Conservation (phyloP, 768 basidiomycete genomes). For the Lactarius sanguifluus region DNA sequence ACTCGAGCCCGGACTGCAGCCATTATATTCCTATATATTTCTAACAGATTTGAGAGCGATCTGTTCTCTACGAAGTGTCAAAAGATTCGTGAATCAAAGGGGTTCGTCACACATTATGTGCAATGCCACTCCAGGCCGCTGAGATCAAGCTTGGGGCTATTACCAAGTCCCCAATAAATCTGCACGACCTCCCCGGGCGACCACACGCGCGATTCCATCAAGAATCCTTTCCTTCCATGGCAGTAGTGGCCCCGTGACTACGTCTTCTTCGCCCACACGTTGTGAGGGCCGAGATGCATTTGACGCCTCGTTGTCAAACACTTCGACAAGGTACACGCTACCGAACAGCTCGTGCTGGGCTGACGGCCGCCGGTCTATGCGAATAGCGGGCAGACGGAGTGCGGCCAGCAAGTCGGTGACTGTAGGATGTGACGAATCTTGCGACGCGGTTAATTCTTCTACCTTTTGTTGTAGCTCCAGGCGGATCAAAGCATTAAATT, state of each 20-base stretch:
- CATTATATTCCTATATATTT: no score
- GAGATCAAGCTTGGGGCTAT: neutral
- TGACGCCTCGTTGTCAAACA: slow-evolving; percentile 35
- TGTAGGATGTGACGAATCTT: slow-evolving; percentile 22
- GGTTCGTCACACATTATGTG: no score
- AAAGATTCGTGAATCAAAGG: neutral
- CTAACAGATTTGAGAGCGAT: no score
- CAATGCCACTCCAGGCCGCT: no score
- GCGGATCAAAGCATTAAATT: slow-evolving; percentile 43
- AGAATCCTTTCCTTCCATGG: slow-evolving; percentile 16
- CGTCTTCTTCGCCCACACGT: neutral
- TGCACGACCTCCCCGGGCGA: slow-evolving; percentile 35
- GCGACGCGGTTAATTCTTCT: neutral
- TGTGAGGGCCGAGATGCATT: slow-evolving; percentile 9
- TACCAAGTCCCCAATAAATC: slow-evolving; percentile 36
- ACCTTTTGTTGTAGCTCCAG: slow-evolving; percentile 29
- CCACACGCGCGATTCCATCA: slow-evolving; percentile 8
- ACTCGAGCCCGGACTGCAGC: no score
- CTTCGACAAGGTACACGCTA: slow-evolving; percentile 65
- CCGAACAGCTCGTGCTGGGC: slow-evolving; percentile 47
- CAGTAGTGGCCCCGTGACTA: neutral
- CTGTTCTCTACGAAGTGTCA: neutral
- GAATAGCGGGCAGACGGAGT: slow-evolving; percentile 46
- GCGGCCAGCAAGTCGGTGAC: slow-evolving; percentile 36
- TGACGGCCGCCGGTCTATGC: slow-evolving; percentile 68